These are phyloP conservation scores for Anthoceros angustus DNA, from an alignment of 225 moss, liverwort and hornwort species.

Conservation along the genomic window DNA sequence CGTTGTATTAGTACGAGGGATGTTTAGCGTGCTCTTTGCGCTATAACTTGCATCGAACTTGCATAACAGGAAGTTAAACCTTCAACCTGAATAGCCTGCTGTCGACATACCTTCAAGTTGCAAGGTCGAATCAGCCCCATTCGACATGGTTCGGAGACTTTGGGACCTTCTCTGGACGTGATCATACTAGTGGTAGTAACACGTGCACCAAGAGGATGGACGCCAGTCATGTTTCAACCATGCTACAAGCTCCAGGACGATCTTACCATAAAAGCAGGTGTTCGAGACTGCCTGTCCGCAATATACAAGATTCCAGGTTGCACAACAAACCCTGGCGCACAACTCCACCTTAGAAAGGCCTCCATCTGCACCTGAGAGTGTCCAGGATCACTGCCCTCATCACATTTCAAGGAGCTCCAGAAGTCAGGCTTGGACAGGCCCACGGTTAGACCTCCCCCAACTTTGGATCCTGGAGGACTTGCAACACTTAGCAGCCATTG, in stretches of 20 bases:
- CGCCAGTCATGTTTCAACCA: too few relatives aligned
- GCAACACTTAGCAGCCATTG: conserved; percentile 37
- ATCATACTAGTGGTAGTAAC: too few relatives aligned
- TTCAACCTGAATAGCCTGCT: too few relatives aligned
- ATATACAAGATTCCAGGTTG: conserved; percentile 78
- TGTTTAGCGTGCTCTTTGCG: too few relatives aligned
- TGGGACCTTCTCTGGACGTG: too few relatives aligned
- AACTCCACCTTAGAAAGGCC: conserved; percentile 55
- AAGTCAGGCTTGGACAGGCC: conserved; percentile 8
- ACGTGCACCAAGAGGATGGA: too few relatives aligned
- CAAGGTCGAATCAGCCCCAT: too few relatives aligned
- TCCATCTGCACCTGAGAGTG: conserved; percentile 66
- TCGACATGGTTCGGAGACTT: too few relatives aligned
- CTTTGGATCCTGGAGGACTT: conserved; percentile 20
- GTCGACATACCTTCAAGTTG: too few relatives aligned
- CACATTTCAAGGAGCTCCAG: neutral
- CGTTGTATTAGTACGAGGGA: too few relatives aligned
- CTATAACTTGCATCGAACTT: too few relatives aligned
- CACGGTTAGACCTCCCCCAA: conserved; percentile 27
- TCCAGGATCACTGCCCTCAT: conserved; percentile 16
- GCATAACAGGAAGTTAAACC: too few relatives aligned
- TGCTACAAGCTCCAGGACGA: neutral
- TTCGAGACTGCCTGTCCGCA: conserved; percentile 38
- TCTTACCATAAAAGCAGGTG: neutral
- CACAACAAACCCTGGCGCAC: conserved; percentile 53